Percentiles rank a stretch among this genome's conserved stretches.
Conservation (phyloP, 176 grass and related monocot species). For the Hyparrhenia diplandra region DNA sequence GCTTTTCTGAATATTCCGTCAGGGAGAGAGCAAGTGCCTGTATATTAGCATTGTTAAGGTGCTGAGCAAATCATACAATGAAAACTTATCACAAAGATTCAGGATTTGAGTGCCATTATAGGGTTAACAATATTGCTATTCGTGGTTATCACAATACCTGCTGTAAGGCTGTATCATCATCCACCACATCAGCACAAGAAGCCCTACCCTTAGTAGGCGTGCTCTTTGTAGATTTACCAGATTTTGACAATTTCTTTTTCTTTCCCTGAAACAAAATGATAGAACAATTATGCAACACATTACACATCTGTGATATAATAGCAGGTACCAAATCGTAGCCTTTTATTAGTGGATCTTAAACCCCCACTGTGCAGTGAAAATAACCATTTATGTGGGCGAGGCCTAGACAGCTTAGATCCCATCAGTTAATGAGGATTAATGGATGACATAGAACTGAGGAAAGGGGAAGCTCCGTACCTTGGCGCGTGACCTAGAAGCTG, state of each 20-base stretch:
- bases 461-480: constrained; percentile 32
- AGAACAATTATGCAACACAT: background rate
- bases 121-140: background rate
- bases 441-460: background rate
- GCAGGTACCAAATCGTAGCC: background rate
- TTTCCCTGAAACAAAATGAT: constrained; percentile 42
- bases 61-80: background rate
- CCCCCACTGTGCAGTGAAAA: background rate
- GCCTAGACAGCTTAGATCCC: background rate
- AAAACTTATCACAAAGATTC: background rate
- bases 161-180: constrained; percentile 52
- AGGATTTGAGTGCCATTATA: background rate
- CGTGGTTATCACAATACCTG: constrained; percentile 38
- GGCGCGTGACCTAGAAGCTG: no score
- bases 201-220: background rate
- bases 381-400: background rate
- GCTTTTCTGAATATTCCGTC: constrained; percentile 28
- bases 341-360: background rate
- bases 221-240: constrained; percentile 29
- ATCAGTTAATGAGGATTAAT: background rate
- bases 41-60: background rate
- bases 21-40: constrained; percentile 90
- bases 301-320: background rate
- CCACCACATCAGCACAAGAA: background rate
- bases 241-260: constrained; percentile 35